A percentile compares a stretch with the other conserved stretches of the same genome.
These are phyloP conservation scores for Echinosophora koreensis DNA, from an alignment of 306 rosid species.

Conservation along the genomic window DNA sequence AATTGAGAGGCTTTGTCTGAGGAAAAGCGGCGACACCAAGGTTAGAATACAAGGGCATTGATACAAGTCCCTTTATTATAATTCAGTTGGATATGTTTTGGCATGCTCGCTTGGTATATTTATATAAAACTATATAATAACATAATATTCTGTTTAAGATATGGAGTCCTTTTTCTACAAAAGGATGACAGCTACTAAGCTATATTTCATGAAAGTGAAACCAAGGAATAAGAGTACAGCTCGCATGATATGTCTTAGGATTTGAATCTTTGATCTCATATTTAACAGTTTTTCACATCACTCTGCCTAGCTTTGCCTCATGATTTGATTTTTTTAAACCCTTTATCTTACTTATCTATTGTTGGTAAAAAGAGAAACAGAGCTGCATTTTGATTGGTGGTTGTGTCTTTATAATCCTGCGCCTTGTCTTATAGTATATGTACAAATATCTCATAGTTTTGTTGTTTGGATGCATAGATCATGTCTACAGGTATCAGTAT, in stretches of 20 bases:
- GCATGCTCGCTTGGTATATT: background rate
- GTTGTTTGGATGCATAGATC: constrained; percentile 28
- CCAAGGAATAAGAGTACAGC: background rate
- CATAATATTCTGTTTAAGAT: constrained; percentile 1
- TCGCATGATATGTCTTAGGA: background rate
- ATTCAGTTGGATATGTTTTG: background rate
- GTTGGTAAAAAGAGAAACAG: constrained; percentile 14
- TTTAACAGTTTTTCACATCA: background rate
- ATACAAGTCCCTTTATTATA: background rate
- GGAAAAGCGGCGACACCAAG: background rate
- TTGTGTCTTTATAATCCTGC: background rate
- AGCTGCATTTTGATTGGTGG: background rate
- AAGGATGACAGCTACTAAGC: background rate
- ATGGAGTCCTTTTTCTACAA: background rate
- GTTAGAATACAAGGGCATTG: constrained; percentile 24
- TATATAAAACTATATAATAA: too few relatives aligned
- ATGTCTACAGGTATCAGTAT: background rate
- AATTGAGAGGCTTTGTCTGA: constrained; percentile 3
- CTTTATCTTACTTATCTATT: background rate
- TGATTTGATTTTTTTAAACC: background rate
- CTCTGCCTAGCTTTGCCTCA: background rate
- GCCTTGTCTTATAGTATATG: background rate
- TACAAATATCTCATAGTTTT: background rate
- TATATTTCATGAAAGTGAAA: constrained; percentile 1
- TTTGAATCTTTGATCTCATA: background rate